Percentiles rank a stretch among this genome's conserved stretches.
Conservation (phyloP, 768 basidiomycete genomes). For the Crepidotus variabilis region DNA sequence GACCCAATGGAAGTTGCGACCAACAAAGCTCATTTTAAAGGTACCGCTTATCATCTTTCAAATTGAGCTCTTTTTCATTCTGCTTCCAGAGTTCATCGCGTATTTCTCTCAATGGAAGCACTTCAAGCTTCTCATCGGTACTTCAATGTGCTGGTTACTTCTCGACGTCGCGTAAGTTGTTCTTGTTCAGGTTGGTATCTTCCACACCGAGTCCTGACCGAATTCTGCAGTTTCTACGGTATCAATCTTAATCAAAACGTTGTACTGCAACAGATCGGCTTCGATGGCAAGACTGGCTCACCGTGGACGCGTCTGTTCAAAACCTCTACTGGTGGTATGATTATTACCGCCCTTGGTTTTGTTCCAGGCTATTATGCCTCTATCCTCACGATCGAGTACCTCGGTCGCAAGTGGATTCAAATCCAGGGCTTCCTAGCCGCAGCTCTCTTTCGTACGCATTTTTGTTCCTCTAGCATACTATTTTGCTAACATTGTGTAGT, state of each 20-base stretch:
- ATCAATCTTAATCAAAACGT: slow-evolving; percentile 72
- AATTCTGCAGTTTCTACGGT: slow-evolving; percentile 57
- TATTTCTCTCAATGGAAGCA: slow-evolving; percentile 79
- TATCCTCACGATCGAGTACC: slow-evolving; percentile 64
- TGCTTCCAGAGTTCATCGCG: slow-evolving; percentile 48
- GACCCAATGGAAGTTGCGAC: slow-evolving; percentile 21
- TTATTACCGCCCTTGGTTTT: slow-evolving; percentile 73
- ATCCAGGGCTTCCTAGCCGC: slow-evolving; percentile 69
- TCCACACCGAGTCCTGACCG: no score
- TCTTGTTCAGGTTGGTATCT: no score
- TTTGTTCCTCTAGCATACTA: neutral
- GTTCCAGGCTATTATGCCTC: slow-evolving; percentile 76
- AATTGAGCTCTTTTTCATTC: neutral
- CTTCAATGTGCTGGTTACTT: slow-evolving; percentile 69
- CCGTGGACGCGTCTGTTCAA: slow-evolving; percentile 67
- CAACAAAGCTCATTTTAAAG: slow-evolving; percentile 50
- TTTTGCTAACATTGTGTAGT: slow-evolving; percentile 29
- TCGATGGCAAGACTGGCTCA: slow-evolving; percentile 50
- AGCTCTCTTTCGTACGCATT: slow-evolving; percentile 57
- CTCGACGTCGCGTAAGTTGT: slow-evolving; percentile 59
- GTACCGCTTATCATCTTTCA: slow-evolving; percentile 22
- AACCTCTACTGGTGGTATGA: slow-evolving; percentile 62
- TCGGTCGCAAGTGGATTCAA: slow-evolving; percentile 75
- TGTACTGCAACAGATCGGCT: slow-evolving; percentile 73
- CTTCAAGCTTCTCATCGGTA: slow-evolving; percentile 62